Base-by-base conservation (phyloP, 192 early-diverging fungal species). In the Coemansia sp. region DNA sequence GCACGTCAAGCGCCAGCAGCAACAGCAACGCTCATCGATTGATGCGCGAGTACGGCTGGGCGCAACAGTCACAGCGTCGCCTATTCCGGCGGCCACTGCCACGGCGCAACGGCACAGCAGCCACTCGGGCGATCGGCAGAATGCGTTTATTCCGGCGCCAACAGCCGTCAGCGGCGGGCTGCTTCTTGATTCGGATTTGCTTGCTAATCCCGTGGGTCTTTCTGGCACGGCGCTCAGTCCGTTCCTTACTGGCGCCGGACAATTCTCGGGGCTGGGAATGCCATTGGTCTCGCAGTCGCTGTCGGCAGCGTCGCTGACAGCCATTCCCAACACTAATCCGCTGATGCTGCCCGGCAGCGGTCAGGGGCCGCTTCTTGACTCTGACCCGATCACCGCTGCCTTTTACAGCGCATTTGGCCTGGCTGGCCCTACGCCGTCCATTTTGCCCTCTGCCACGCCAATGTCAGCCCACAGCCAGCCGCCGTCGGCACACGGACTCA, bases 341-440 rank as follows among this genome's bases (percentile, higher is more conserved):
- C 66, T 80, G 26, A 80, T 80, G 77, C 72, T 80, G 3, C 72
- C 77, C 11, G 77, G 77, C 37, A 80, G 68, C 51, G 77, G 73
- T 49, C 74, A 73, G 27, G 79, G 64, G 11, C 79, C 79, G 6
- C 39, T 60, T 3, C 19, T 48, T 12, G 74, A 76, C 47, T 37
- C 67, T 7, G 79, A 81, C 24, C 69, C 79, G 11, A 72, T 81
- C 38, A 72, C 74, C 2, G 62, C 73, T 0, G 73, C 78, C 4
- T 81, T 81, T 61, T 81, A 81, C 67, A 66, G 74, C 43, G 74
- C 74, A 11, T 75, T 81, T 56, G 79, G 79, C 3, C 29, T 80
- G 22, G 13, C 20, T 53, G 60, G 53, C 26, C 51, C 72, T 6
- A 20, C 62, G 2, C 55, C 56, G 1, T 18, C 72, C 0, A 19